Evolutionary conservation across 2,329 filamentous ascomycete genomes (phyloP), one percentile per base, ranked within the genome.

Genomic region (Coniella lustricola): DNA sequence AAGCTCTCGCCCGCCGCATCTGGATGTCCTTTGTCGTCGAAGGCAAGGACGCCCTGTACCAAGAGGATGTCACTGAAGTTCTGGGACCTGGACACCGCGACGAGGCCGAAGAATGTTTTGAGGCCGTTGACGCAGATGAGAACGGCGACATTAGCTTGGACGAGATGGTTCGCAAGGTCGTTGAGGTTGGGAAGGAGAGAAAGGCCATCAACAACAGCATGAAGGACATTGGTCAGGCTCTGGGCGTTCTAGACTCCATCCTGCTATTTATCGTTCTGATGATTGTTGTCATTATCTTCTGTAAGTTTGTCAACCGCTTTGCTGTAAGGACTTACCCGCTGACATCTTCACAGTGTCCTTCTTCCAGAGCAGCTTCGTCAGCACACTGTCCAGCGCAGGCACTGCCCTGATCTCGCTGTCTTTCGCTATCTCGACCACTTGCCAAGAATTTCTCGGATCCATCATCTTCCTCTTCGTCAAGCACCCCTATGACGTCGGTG

Each of bases 381-480:
- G 85, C 3, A 94, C 89, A 5, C 77, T 96, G 34, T 85, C 90
- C 4, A 95, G 90, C 9, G 89, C 90, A 43, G 91, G 91, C 54
- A 96, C 93, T 2, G 85, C 93, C 0, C 76, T 98, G 36, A 81
- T 98, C 9, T 97, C 91, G 5, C 73, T 97, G n/a, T 96, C 91
- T 3, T 98, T 98, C 70, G 85, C 96, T 58, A 97, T 98, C 65
- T 84, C 90, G 20, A 85, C 85, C 48, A 96, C 90, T 1, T 84
- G 85, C 3, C 90, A 96, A 67, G 93, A 98, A 67, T 86, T 98
- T 55, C 79, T 98, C n/a, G 91, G 91, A 60, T 96, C 90, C 33
- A 97, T 91, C 72, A 95, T 98, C 61, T 98, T 98, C 73, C 73
- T 98, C 1, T 98, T 98, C 60, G 89, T 97, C 72, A 98, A 98